Evolutionary conservation across 164 flowering plant genomes (phyloP).

Genomic region (Vitis rotundifolia): DNA sequence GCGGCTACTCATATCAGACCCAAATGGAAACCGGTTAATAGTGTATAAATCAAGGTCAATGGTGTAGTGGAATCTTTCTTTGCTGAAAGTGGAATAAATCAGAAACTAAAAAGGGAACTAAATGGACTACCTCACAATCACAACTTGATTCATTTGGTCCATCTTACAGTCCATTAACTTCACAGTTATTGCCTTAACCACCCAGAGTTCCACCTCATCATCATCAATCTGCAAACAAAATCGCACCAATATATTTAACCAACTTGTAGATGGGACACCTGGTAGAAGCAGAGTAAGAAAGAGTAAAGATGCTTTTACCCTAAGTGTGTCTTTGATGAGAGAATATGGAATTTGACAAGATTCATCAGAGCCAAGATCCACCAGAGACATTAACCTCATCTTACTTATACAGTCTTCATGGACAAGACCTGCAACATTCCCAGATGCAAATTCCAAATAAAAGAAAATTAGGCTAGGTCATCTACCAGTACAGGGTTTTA

Average conservation of each 20-base stretch:
- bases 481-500: no score
- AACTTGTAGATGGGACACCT: neutral
- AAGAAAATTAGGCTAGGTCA: neutral
- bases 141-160: slow-evolving; percentile 91
- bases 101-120: neutral
- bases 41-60: neutral
- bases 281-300: neutral
- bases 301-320: slow-evolving; percentile 36
- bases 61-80: neutral
- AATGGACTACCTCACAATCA: slow-evolving; percentile 65
- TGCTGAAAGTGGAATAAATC: neutral
- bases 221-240: slow-evolving; percentile 52
- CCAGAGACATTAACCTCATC: slow-evolving; percentile 89
- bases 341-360: slow-evolving; percentile 77
- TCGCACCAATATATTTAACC: neutral
- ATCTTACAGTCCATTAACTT: slow-evolving; percentile 88
- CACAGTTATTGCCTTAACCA: slow-evolving; percentile 84
- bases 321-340: slow-evolving; percentile 69
- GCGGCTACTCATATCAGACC: slow-evolving; percentile 47
- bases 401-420: slow-evolving; percentile 90
- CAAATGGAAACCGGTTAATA: slow-evolving; percentile 9
- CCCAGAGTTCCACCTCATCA: slow-evolving; percentile 93
- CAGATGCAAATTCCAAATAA: slow-evolving; percentile 6
- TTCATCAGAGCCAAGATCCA: slow-evolving; percentile 69
- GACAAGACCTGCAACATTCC: slow-evolving; percentile 58